Evolutionary conservation across 2,329 filamentous ascomycete genomes (phyloP).

Genomic region (Trichoderma sp.): DNA sequence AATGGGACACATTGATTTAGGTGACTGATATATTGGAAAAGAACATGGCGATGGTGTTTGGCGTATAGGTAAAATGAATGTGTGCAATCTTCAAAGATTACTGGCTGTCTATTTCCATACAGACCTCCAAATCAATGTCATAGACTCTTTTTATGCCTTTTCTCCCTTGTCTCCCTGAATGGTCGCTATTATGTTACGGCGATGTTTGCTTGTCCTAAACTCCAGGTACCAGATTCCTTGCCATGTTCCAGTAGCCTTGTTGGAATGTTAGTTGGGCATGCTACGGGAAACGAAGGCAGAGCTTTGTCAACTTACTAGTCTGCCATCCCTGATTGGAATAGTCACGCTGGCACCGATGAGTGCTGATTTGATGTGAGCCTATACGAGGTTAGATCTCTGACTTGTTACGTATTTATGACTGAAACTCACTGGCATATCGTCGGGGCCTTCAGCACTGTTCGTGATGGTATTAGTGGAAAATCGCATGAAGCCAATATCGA

Average conservation of each 20-base stretch:
- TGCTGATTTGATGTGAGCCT: slow-evolving; percentile 91
- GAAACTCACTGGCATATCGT: slow-evolving; percentile 81
- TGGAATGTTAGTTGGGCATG: neutral
- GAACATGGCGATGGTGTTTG: slow-evolving; percentile 38
- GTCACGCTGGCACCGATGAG: slow-evolving; percentile 85
- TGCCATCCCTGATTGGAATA: slow-evolving; percentile 86
- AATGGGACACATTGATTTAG: slow-evolving; percentile 36
- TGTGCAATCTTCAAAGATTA: slow-evolving; percentile 1
- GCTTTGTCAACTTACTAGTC: slow-evolving; percentile 51
- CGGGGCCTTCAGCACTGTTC: slow-evolving; percentile 70
- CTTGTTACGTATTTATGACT: neutral
- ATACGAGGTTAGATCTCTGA: slow-evolving; percentile 2
- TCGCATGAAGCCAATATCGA: neutral
- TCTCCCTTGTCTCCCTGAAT: slow-evolving; percentile 95
- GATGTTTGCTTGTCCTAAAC: slow-evolving; percentile 74
- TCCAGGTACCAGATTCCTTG: slow-evolving; percentile 94
- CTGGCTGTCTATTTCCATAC: neutral
- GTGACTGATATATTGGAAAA: slow-evolving; percentile 26
- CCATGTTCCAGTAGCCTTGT: slow-evolving; percentile 65
- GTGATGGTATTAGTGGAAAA: neutral
- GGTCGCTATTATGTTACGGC: slow-evolving; percentile 81
- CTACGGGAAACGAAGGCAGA: neutral
- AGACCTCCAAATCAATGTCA: slow-evolving; percentile 9
- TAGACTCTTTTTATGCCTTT: slow-evolving; percentile 42
- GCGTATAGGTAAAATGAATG: slow-evolving; percentile 27